Percentiles rank a stretch among this genome's conserved stretches.
phyloP scores from a whole-genome alignment of 768 basidiomycete genomes.

The Sutorius australiensis region DNA sequence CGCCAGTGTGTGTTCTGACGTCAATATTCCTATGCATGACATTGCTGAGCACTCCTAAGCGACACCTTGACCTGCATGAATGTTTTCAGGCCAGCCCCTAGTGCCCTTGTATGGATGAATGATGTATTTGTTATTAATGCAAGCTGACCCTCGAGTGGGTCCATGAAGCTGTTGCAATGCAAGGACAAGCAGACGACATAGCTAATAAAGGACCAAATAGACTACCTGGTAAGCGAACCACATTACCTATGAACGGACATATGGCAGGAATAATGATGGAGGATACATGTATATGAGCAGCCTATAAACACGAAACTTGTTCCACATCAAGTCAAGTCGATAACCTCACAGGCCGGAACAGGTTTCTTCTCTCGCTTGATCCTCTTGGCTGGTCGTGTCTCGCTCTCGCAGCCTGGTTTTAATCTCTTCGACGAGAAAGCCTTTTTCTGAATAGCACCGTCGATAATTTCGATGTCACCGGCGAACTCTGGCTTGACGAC shows the following conservation, averaged over 20 bases:
- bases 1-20: neutral
- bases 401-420: neutral
- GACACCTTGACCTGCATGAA: neutral
- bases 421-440: constrained; percentile 3
- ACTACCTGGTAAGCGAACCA: neutral
- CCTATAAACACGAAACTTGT: neutral
- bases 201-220: neutral
- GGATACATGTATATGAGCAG: neutral
- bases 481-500: constrained; percentile 10
- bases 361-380: constrained; percentile 23
- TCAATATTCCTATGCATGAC: neutral
- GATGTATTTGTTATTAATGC: neutral
- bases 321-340: constrained; percentile 28
- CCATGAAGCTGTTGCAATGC: neutral
- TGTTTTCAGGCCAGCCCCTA: too few relatives aligned
- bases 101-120: neutral
- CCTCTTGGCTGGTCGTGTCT: constrained; percentile 20
- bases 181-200: neutral
- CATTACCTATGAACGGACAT: neutral
- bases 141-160: neutral
- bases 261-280: neutral
- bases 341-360: constrained; percentile 22
- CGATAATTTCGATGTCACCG: constrained; percentile 7
- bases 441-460: neutral
- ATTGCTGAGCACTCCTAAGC: neutral